Evolutionary conservation across 2,329 filamentous ascomycete species (phyloP).

Genomic region (Xylogone sp.): DNA sequence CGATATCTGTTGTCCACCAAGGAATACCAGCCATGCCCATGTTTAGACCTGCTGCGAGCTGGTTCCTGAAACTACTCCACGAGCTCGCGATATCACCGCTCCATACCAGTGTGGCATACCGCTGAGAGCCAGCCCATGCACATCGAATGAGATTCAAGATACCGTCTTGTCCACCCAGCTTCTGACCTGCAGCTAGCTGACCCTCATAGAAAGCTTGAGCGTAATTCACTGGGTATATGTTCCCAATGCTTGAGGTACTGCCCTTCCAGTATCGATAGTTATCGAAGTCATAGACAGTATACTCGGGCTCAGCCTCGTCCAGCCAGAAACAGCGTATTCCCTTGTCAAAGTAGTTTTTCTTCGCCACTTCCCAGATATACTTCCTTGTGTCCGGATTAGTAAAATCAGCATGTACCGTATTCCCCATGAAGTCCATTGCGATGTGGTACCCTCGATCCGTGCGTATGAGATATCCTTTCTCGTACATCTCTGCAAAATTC

Average conservation of each 20-base stretch:
- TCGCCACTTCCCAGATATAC: constrained; percentile 55
- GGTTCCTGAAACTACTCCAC: constrained; percentile 53
- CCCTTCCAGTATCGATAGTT: constrained; percentile 57
- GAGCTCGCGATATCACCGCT: constrained; percentile 61
- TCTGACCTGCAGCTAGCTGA: constrained; percentile 44
- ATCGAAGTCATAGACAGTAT: constrained; percentile 60
- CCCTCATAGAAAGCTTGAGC: constrained; percentile 56
- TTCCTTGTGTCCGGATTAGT: constrained; percentile 54
- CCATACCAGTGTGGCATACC: constrained; percentile 62
- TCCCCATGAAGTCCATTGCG: constrained; percentile 53
- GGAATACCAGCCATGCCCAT: constrained; percentile 60
- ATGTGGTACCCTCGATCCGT: constrained; percentile 54
- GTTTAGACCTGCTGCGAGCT: constrained; percentile 58
- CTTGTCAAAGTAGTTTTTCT: constrained; percentile 54
- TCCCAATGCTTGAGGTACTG: constrained; percentile 50
- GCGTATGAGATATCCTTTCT: constrained; percentile 54
- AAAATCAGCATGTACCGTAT: constrained; percentile 57
- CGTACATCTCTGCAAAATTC: constrained; percentile 57
- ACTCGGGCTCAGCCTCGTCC: constrained; percentile 65
- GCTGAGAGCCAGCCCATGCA: constrained; percentile 54
- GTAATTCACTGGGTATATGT: constrained; percentile 55
- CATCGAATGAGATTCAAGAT: constrained; percentile 55
- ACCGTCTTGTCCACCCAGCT: constrained; percentile 23
- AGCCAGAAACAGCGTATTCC: constrained; percentile 64
- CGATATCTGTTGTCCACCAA: constrained; percentile 68